Percentiles rank a stretch among this genome's conserved stretches.
phyloP scores from a whole-genome alignment of 331 rosid genomes.

The Malus hybrid region DNA sequence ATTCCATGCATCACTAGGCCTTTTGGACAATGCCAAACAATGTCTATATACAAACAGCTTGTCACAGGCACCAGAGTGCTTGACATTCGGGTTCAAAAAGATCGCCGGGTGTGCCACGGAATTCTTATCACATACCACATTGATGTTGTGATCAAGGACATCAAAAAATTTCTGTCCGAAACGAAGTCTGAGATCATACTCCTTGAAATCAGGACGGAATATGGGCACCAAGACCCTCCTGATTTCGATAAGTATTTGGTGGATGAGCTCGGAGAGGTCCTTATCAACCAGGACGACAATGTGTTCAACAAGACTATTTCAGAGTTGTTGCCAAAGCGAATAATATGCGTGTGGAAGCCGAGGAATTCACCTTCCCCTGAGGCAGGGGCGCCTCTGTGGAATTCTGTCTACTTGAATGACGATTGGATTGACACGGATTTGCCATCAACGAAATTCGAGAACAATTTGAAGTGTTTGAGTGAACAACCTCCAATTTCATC shows the following conservation, averaged over 20 bases:
- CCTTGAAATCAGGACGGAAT: conserved; percentile 73
- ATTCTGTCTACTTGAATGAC: conserved; percentile 49
- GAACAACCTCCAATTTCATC: conserved; percentile 48
- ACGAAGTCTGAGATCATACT: conserved; percentile 61
- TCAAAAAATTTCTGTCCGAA: conserved; percentile 55
- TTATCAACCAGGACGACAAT: conserved; percentile 56
- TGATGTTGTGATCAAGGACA: conserved; percentile 49
- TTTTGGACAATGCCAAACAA: conserved; percentile 78
- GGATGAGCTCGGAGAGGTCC: conserved; percentile 45
- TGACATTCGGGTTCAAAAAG: conserved; percentile 62
- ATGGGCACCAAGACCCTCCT: conserved; percentile 69
- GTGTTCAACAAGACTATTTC: conserved; percentile 52
- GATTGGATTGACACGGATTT: conserved; percentile 82
- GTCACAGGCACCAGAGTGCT: conserved; percentile 46
- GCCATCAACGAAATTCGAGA: conserved; percentile 72
- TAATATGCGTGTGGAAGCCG: conserved; percentile 83
- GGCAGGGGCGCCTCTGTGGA: conserved; percentile 53
- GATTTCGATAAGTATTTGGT: conserved; percentile 53
- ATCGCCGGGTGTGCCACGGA: conserved; percentile 66
- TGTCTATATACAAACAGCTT: conserved; percentile 64
- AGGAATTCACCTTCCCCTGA: conserved; percentile 51
- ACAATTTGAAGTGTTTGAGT: conserved; percentile 59
- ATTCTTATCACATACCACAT: conserved; percentile 53
- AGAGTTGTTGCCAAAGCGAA: conserved; percentile 58
- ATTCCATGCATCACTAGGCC: conserved; percentile 68